Conservation (phyloP, 805 yeast genomes). For the Wickerhamomyces hampshirensis region DNA sequence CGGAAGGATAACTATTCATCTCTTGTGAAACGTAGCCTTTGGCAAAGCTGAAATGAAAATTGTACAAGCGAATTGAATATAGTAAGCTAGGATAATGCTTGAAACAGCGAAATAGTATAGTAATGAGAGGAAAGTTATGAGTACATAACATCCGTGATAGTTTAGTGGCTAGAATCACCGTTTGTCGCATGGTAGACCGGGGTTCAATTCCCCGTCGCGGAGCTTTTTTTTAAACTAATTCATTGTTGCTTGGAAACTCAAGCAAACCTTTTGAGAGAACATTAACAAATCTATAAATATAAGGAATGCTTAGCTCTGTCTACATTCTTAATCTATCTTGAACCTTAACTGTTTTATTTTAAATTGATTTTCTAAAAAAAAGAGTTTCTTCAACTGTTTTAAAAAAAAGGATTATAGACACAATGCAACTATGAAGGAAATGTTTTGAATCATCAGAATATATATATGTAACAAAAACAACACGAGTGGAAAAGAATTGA, state of each 20-base stretch:
- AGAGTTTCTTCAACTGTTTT: constrained; percentile 1
- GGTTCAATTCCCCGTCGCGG: constrained; percentile 18
- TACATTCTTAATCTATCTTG: no score
- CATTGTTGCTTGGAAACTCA: no score
- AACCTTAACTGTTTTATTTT: not conserved
- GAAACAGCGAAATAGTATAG: no score
- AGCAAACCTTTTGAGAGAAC: no score
- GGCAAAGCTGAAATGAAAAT: no score
- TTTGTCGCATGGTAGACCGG: constrained; percentile 16
- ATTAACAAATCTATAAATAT: no score
- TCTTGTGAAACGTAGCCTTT: no score
- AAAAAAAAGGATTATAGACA: constrained; percentile 6
- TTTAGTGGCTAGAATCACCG: not conserved
- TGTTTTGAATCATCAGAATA: not conserved
- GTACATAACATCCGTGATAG: constrained; percentile 3
- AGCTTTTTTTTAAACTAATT: constrained; percentile 7
- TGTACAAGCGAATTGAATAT: no score
- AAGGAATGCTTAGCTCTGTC: no score
- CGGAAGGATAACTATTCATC: no score
- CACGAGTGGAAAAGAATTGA: not conserved
- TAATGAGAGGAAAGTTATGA: not conserved
- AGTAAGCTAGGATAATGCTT: no score
- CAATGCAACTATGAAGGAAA: constrained; percentile 8
- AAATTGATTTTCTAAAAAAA: not conserved
- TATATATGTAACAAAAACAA: constrained; percentile 1